phyloP scores from a whole-genome alignment of 2,329 filamentous ascomycete species.

The Cordyceps pruinosa region DNA sequence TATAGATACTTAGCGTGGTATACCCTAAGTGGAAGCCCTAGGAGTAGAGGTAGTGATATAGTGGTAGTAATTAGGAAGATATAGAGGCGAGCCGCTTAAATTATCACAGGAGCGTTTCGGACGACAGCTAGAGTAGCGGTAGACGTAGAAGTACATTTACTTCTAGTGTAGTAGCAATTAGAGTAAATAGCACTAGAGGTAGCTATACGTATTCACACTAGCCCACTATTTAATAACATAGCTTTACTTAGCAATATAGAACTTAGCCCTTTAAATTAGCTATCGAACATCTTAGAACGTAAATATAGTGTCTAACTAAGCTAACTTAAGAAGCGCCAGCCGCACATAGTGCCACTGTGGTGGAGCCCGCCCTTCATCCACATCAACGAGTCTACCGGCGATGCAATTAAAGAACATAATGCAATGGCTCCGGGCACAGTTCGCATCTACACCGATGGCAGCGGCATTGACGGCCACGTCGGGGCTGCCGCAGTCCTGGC shows the following conservation, averaged over 20 bases:
- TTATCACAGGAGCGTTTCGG: constrained; percentile 22
- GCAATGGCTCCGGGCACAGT: constrained; percentile 16
- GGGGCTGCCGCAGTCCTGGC: neutral
- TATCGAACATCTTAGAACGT: neutral
- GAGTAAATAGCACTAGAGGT: constrained; percentile 19
- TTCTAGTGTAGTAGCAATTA: constrained; percentile 18
- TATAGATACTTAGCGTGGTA: constrained; percentile 24
- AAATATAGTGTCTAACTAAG: neutral
- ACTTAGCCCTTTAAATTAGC: constrained; percentile 8
- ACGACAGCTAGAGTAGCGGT: constrained; percentile 19
- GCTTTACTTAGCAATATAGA: neutral
- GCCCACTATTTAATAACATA: constrained; percentile 12
- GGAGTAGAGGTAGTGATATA: constrained; percentile 12
- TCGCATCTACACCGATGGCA: constrained; percentile 12
- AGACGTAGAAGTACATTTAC: constrained; percentile 22
- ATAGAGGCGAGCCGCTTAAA: constrained; percentile 21
- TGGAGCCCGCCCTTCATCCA: constrained; percentile 2
- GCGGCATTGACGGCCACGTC: neutral
- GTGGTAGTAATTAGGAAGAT: constrained; percentile 15
- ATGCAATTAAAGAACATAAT: constrained; percentile 9
- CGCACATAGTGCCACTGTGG: constrained; percentile 9
- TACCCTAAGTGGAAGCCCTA: constrained; percentile 7
- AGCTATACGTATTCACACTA: constrained; percentile 18
- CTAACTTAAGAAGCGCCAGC: constrained; percentile 14
- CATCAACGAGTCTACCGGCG: neutral